Evolutionary conservation across 768 basidiomycete genomes (phyloP), one percentile per base, ranked within the genome.

Genomic region (Lactifluus subvellereus): DNA sequence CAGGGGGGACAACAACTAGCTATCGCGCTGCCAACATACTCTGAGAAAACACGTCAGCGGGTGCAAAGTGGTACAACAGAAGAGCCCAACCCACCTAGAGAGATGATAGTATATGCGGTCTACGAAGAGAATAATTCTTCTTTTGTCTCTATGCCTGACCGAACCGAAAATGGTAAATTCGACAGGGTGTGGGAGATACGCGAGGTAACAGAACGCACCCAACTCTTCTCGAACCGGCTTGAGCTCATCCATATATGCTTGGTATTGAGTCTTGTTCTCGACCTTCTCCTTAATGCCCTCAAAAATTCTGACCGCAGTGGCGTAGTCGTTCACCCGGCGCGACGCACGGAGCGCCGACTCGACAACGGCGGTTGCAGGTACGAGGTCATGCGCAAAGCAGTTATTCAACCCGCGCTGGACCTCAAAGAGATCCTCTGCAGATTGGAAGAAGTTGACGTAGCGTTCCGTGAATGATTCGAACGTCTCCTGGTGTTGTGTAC

Each of bases 361-460:
- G 59, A 95, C 77, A 69, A 96, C 91, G 59, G 79, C 74, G 32
- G 91, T 83, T 1, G 91, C 84, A 5, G 94, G 94, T 14, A 97
- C 94, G 66, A 97, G 84, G 76, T 99, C 97, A 75, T 98, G 96
- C 2, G 97, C 92, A 74, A 99, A 99, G 80, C 95, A 98, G 83
- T 99, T 99, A 82, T 99, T 98, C 71, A 99, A 80, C 43, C 97
- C 97, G 55, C 97, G 91, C 78, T 99, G 96, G 67, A 99, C 89
- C 80, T 99, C 97, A 73, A 99, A 99, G 61, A 98, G 83, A 78
- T 99, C 97, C 72, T 94, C 86, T 54, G 93, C 94, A 60, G 84
- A 82, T 72, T 90, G 77, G 83, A 99, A 99, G 78, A 99, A 99
- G 67, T 80, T 80, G 72, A 94, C 87, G 77, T 98, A 98, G 73